These are phyloP conservation scores for Entophlyctis luteolus DNA, from an alignment of 192 early-diverging fungal genomes.

Conservation along the genomic window DNA sequence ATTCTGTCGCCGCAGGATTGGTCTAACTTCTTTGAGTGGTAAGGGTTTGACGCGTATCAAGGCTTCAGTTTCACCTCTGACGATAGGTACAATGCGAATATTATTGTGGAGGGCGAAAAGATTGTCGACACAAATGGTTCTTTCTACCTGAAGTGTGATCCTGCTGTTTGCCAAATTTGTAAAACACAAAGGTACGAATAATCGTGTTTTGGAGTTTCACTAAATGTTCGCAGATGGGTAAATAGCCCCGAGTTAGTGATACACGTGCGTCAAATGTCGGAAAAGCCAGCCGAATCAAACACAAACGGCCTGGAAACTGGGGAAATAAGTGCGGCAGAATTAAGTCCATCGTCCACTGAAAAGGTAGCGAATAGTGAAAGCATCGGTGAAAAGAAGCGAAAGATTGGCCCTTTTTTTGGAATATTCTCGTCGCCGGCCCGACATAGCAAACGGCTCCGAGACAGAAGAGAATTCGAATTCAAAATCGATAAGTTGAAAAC, in stretches of 20 bases:
- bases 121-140: neutral
- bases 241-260: no score
- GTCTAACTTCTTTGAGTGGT: constrained; percentile 4
- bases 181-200: neutral
- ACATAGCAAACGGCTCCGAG: constrained; percentile 8
- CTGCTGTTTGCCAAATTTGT: constrained; percentile 1
- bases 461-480: constrained; percentile 7
- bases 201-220: neutral
- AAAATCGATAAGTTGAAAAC: constrained; percentile 4
- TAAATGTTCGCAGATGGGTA: no score
- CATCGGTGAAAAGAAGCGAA: neutral
- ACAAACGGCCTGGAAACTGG: no score
- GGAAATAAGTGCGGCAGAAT: no score
- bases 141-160: neutral
- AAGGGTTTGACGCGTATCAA: no score
- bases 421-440: neutral
- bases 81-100: neutral
- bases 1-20: neutral
- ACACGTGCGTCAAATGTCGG: no score
- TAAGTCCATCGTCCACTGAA: no score
- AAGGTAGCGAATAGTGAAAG: no score
- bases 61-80: no score
- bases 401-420: neutral
- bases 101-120: neutral
- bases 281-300: no score